Base-by-base conservation (phyloP, 768 basidiomycete genomes). In the Rhodotorula kratochvilovae region DNA sequence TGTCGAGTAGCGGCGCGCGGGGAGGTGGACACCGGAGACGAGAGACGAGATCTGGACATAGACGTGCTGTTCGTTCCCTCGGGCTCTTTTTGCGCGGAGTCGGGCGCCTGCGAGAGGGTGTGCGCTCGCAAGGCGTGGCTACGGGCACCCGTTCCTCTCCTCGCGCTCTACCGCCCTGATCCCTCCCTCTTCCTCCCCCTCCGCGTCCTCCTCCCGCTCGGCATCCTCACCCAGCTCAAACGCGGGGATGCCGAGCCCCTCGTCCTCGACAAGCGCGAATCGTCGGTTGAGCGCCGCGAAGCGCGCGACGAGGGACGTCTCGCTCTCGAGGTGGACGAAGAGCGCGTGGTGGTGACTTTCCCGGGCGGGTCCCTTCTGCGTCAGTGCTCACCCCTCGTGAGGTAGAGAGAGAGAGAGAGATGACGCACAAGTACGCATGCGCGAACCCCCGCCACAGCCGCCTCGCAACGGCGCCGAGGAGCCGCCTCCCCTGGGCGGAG, bases 361-460 rank as follows among this genome's bases (percentile, higher is more conserved):
- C 25, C 13, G 27, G 13, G 23, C 23, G 63, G 21, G 5, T 42
- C 39, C 4, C 11, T 33, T 23, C 15, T 31, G 29, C 53, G 5
- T 10, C 53, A n/a, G n/a, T n/a, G n/a, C n/a, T n/a, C n/a, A n/a
- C n/a, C n/a, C n/a, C n/a, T n/a, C n/a, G 3, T 33, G 31, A 25
- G 3, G 5, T 17, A 87, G 87, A 79, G 73, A 91, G 88, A 80
- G 95, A 92, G 79, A 92, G 91, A 46, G 82, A 89, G 13, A 25
- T n/a, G 35, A 51, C 58, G 29, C 21, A 70, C 69, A 31, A 94
- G 83, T 92, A 97, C 3, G 93, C 92, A 80, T 99, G 95, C 0
- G 91, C 91, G 78, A 99, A 97, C 72, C 97, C 93, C 48, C 95
- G 87, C 2, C 92, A 92, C 3, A 98, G 87, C 23, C 95, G 87